Percentiles rank a stretch among this genome's conserved stretches.
Conservation (phyloP, 2,329 filamentous ascomycete species). For the Leptosphaerulina australis region DNA sequence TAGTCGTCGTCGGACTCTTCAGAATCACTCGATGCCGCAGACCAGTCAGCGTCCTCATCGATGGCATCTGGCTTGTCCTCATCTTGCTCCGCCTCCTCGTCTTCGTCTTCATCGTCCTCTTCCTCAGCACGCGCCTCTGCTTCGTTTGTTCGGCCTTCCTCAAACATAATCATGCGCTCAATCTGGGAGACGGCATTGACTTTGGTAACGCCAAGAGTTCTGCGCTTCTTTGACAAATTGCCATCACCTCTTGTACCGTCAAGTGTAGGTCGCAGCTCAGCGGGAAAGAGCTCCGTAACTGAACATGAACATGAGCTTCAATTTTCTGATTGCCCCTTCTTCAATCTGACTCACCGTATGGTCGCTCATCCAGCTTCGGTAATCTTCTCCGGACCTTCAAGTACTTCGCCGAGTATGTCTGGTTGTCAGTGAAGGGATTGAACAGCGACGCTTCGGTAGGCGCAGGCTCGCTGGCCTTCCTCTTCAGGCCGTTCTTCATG, state of each 20-base stretch:
- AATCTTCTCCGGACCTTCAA: conserved; percentile 61
- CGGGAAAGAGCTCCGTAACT: conserved; percentile 65
- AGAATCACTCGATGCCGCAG: conserved; percentile 62
- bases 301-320: conserved; percentile 9
- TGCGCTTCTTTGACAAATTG: conserved; percentile 39
- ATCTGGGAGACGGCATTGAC: conserved; percentile 41
- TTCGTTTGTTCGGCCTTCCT: conserved; percentile 52
- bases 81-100: conserved; percentile 55
- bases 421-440: conserved; percentile 67
- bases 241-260: conserved; percentile 44
- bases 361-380: conserved; percentile 60
- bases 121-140: conserved; percentile 55
- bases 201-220: conserved; percentile 43
- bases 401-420: conserved; percentile 65
- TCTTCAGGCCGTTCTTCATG: conserved; percentile 50
- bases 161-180: conserved; percentile 51
- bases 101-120: conserved; percentile 52
- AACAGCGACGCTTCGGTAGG: conserved; percentile 50
- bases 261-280: conserved; percentile 62
- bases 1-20: conserved; percentile 71
- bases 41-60: conserved; percentile 63
- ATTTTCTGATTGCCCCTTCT: too few relatives aligned
- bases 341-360: conserved; percentile 61
- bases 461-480: conserved; percentile 47
- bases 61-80: conserved; percentile 60